These are phyloP conservation scores for Periconia digitata DNA, from an alignment of 2,329 filamentous ascomycete genomes.

Conservation along the genomic window DNA sequence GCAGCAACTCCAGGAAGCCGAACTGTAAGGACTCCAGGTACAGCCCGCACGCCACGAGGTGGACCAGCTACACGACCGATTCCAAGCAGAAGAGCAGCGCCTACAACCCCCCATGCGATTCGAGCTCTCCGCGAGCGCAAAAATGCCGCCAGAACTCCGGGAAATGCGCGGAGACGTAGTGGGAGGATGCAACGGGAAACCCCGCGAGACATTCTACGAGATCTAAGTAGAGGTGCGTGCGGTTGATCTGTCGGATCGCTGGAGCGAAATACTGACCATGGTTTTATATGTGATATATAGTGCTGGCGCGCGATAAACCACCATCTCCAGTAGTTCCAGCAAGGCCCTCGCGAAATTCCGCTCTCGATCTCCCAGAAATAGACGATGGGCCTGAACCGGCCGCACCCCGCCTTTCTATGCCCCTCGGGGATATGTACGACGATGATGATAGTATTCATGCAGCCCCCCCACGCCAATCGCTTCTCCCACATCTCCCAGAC, in stretches of 20 bases:
- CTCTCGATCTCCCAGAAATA: constrained; percentile 47
- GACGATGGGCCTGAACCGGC: constrained; percentile 50
- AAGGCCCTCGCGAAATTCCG: constrained; percentile 30
- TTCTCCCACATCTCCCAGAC: constrained; percentile 37
- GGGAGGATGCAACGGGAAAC: constrained; percentile 56
- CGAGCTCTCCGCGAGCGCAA: constrained; percentile 56
- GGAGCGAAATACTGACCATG: constrained; percentile 5
- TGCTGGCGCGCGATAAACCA: constrained; percentile 53
- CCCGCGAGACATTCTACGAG: constrained; percentile 56
- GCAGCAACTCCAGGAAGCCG: constrained; percentile 31
- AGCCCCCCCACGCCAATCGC: constrained; percentile 40
- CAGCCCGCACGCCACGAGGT: constrained; percentile 38
- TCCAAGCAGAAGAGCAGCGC: constrained; percentile 42
- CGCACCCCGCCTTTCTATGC: constrained; percentile 45
- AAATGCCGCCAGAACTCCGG: constrained; percentile 53
- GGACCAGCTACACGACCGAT: constrained; percentile 36
- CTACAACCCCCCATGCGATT: constrained; percentile 59
- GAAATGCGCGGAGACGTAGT: constrained; percentile 52
- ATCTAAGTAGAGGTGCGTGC: constrained; percentile 54
- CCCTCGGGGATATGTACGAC: constrained; percentile 46
- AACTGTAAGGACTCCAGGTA: constrained; percentile 36
- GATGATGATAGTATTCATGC: constrained; percentile 45
- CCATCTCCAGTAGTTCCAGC: constrained; percentile 48
- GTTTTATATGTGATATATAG: constrained; percentile 36
- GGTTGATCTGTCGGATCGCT: neutral